Percentiles rank a stretch among this genome's conserved stretches.
Conservation (phyloP, 1,284 basidiomycete genomes). For the Irpex sp. region DNA sequence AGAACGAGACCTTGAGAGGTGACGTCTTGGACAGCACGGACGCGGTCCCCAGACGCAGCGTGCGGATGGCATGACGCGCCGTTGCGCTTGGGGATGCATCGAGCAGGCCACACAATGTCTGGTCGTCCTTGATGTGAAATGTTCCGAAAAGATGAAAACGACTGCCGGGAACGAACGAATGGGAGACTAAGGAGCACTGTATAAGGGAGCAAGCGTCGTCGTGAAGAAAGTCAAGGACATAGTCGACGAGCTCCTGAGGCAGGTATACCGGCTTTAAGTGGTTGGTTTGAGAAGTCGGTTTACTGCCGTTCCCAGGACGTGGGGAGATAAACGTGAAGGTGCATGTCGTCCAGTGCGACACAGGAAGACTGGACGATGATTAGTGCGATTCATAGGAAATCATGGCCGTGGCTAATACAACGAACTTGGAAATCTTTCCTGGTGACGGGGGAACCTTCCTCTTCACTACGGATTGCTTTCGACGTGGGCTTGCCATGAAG, state of each 20-base stretch:
- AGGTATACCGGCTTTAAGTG: slow-evolving; percentile 7
- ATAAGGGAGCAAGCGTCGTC: slow-evolving; percentile 19
- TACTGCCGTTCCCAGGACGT: background rate
- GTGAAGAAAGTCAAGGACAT: slow-evolving; percentile 26
- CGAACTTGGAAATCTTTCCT: background rate
- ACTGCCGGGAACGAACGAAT: slow-evolving; percentile 23
- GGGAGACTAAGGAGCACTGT: slow-evolving; percentile 25
- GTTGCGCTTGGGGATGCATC: background rate
- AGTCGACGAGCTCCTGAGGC: slow-evolving; percentile 29
- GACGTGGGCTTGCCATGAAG: background rate
- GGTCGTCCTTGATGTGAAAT: slow-evolving; percentile 1
- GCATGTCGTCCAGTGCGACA: background rate
- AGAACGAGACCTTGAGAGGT: background rate
- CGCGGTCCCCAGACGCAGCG: background rate
- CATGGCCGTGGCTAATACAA: background rate
- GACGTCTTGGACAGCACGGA: background rate
- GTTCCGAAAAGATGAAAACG: slow-evolving; percentile 24
- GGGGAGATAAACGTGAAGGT: background rate
- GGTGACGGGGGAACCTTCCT: background rate
- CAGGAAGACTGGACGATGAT: background rate
- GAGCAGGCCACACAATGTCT: background rate
- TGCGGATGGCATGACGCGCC: background rate
- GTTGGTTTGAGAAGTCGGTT: background rate
- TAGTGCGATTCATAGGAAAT: background rate
- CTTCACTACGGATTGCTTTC: background rate